Base-by-base conservation (phyloP, 129 eudicot genomes). In the Pittosporum tobira region DNA sequence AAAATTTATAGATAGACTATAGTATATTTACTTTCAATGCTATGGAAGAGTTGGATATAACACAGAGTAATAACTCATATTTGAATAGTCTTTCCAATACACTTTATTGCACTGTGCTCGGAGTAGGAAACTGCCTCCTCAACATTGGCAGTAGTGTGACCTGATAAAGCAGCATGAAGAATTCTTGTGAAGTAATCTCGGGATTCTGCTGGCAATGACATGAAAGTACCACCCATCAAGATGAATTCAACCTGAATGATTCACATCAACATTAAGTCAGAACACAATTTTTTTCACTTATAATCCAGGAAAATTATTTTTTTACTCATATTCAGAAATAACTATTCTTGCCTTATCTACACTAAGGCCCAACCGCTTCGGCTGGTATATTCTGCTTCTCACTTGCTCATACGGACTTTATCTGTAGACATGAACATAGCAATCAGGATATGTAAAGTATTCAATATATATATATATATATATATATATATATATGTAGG, bases 71-170 rank as follows among this genome's bases (percentile, higher is more conserved):
- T n/a, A n/a, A 68, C 87, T 75, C 64, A 91, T 96, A 96, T 91
- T 75, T 91, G 96, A 51, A 91, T 91, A 31, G 98, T 91, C 98
- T 86, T 91, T 72, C 98, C 98, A 67, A 91, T 91, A 63, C 98
- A 91, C 87, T 91, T 91, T 23, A 73, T 74, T 65, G 98, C 90
- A 74, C 98, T 76, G 31, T 91, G 98, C 71, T 91, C 98, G 50
- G 98, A 91, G 72, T 91, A 91, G 24, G 94, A 77, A 61, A 91
- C 90, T 25, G 98, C 96, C 69, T 91, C 98, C 77, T 91, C 98
- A 67, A 91, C 94, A 67, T 91, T 91, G 36, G 96, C 94, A 46
- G 98, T 86, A 31, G 98, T 86, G 65, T 91, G 98, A 46, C 98
- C 98, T 6, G 98, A 91, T 51, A 91, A 73, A 64, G 98, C 98